Evolutionary conservation across 768 basidiomycete genomes (phyloP), one percentile per base, ranked within the genome.

Genomic region (Tylopilus vinaceipallidus): DNA sequence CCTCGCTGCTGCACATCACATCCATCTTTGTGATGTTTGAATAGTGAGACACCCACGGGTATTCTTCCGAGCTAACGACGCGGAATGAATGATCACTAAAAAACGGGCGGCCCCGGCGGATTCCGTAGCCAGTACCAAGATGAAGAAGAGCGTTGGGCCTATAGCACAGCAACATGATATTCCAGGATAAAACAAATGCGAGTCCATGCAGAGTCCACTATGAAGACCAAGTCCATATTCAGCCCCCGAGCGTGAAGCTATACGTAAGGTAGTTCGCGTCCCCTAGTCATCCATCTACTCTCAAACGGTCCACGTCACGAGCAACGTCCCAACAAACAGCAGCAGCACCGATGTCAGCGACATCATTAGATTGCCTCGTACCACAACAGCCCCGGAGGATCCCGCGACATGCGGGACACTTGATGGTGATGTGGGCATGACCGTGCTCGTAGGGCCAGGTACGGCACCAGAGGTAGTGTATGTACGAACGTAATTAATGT

Each of bases 401-500:
- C 11, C 41, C 19, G 14, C n/a, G 4, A 14, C 20, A n/a, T 41
- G 29, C 11, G 42, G 36, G 3, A 2, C 17, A 20, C 30, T 43
- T 19, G 42, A 16, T 2, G 37, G 11, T 6, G 38, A 12, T 7
- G 19, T 0, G 20, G 22, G 4, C 3, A 17, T 6, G 24, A 20
- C 27, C 17, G 50, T 23, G 13, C 19, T 4, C 10, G 65, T 56
- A 11, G 59, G 7, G 17, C 49, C 33, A 2, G 59, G 51, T 9
- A 14, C 39, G 23, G 35, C 47, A 4, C 13, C 3, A 4, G 27
- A 14, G 0, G 71, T 75, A 13, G 75, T 70, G 61, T 84, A 87
- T 11, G 82, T 79, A 16, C 82, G 81, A 26, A 90, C 67, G 54
- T 82, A 82, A 45, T 75, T 73, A 59, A 89, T 73, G 64, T 88